Base-by-base conservation (phyloP, 805 yeast species). In the Pichia paraexigua region DNA sequence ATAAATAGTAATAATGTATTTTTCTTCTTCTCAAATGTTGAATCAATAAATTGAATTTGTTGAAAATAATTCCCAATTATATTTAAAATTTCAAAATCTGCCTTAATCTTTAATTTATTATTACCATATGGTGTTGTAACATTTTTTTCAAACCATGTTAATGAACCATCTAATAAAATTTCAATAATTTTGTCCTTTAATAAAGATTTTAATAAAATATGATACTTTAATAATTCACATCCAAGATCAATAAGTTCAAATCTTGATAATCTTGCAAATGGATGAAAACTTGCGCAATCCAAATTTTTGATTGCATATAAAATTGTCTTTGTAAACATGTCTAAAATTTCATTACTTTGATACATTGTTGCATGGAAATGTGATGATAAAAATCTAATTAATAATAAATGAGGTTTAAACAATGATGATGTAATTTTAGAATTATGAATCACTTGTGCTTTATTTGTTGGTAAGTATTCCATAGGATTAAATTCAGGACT, bases 391-490 rank as follows among this genome's bases (percentile, higher is more conserved):
- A 90, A 76, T 48, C 79, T 71, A 45, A 88, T 79, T 27, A 94
- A 73, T 52, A 77, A 75, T 41, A 79, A 66, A 63, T 94, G 97
- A 0, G 95, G 87, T 49, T 82, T 68, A 54, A 79, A 69, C 6
- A 73, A 64, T 48, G 73, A 69, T 5, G 76, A 72, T 1, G 83
- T 80, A 2, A 64, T 56, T 2, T 68, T 65, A 0, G 88, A 81
- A 35, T 71, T 68, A 53, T 76, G 79, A 49, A 78, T 77, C 9
- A 83, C 74, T 8, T 72, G 74, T 44, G 72, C 71, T 57, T 80
- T 83, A 67, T 85, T 83, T 45, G 95, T 82, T 12, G 99, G 97
- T 1, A 90, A 71, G 60, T 94, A 94, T 56, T 87, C 94, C 99
- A 94, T 94, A 48, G 73, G 75, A 56, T 78, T 69, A 64, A 73